These are phyloP conservation scores for Phytophthora sp. DNA, from an alignment of 352 stramenopile genomes.

Conservation along the genomic window DNA sequence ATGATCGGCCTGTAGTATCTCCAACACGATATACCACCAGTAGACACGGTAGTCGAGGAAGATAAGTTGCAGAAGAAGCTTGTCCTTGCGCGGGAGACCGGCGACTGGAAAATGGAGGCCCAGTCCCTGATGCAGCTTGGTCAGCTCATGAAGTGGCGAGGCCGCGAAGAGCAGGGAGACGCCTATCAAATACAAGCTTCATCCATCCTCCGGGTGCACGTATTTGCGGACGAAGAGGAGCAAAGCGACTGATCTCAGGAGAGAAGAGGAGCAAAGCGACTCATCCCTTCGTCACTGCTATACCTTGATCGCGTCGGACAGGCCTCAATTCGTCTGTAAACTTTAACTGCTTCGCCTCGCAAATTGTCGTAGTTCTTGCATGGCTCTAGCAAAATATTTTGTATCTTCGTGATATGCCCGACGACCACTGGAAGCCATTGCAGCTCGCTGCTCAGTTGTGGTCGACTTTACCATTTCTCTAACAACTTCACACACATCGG, in stretches of 20 bases:
- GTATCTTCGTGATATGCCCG: conserved; percentile 54
- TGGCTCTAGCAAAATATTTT: conserved; percentile 48
- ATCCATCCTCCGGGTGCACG: conserved; percentile 56
- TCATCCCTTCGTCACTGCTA: too few species aligned
- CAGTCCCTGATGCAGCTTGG: conserved; percentile 69
- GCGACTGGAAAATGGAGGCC: conserved; percentile 71
- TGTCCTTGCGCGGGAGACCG: conserved; percentile 35
- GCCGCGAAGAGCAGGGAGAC: conserved; percentile 48
- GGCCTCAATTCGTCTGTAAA: too few species aligned
- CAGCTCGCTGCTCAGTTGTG: conserved; percentile 34
- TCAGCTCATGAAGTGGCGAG: conserved; percentile 82
- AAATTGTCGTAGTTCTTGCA: conserved; percentile 43
- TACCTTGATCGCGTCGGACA: too few species aligned
- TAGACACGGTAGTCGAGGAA: conserved; percentile 79
- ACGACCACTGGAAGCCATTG: conserved; percentile 28
- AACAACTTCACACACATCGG: conserved; percentile 26
- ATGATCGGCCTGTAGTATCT: conserved; percentile 50
- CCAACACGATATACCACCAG: conserved; percentile 62
- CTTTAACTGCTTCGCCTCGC: too few species aligned
- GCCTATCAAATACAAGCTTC: conserved; percentile 61
- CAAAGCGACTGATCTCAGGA: conserved; percentile 23
- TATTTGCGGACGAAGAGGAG: conserved; percentile 46
- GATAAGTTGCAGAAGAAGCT: conserved; percentile 74
- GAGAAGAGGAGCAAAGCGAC: too few species aligned
- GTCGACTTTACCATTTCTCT: conserved; percentile 28